Conservation (phyloP, 306 rosid species). For the Canavalia ensiformis region DNA sequence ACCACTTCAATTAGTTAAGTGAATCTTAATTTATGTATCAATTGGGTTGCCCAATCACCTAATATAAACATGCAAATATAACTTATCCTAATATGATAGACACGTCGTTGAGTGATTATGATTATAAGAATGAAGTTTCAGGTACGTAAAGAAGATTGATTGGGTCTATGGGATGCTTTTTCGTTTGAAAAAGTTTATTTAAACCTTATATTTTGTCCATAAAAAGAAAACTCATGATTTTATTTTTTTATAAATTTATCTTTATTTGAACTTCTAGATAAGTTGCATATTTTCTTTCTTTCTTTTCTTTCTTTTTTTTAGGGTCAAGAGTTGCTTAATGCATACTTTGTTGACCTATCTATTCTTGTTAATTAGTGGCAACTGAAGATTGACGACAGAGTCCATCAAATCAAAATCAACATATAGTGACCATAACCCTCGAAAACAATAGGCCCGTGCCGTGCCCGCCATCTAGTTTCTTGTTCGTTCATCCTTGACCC, state of each 20-base stretch:
- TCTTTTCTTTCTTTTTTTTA: too few species aligned
- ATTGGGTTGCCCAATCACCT: neutral
- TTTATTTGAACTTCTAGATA: neutral
- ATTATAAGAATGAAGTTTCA: neutral
- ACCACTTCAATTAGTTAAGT: too few species aligned
- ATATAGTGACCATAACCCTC: neutral
- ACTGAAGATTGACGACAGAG: neutral
- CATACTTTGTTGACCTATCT: neutral
- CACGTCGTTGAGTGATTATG: neutral
- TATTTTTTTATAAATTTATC: neutral
- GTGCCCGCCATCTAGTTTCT: slow-evolving; percentile 29
- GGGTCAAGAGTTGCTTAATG: too few species aligned
- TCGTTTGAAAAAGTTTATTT: neutral
- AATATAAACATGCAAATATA: neutral
- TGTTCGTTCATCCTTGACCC: slow-evolving; percentile 14
- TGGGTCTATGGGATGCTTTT: neutral
- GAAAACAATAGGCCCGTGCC: slow-evolving; percentile 46
- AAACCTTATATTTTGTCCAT: neutral
- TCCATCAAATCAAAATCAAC: slow-evolving; percentile 21
- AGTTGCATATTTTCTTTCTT: neutral
- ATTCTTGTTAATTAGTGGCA: neutral
- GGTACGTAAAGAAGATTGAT: neutral
- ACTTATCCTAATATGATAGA: too few species aligned
- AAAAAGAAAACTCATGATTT: too few species aligned
- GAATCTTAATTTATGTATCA: too few species aligned